A percentile compares a stretch with the other conserved stretches of the same genome.
phyloP scores from a whole-genome alignment of 129 eudicot species.

The Ambrosia trifida region DNA sequence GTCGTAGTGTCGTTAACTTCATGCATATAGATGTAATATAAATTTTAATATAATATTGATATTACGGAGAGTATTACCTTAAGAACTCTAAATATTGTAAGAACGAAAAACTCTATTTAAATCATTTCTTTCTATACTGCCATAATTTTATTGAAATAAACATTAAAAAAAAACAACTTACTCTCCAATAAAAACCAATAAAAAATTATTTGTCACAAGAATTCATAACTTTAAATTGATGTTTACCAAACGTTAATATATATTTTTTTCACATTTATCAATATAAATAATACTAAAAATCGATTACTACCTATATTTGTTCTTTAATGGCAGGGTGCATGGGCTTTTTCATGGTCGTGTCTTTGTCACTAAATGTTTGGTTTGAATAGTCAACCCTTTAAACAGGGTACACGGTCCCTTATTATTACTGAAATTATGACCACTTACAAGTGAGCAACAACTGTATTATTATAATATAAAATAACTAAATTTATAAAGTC shows the following conservation, averaged over 20 bases:
- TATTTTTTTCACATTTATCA: background rate
- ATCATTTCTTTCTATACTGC: too few relatives aligned
- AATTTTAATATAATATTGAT: too few relatives aligned
- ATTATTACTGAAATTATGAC: background rate
- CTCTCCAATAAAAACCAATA: background rate
- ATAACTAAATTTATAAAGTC: background rate
- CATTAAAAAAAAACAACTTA: too few relatives aligned
- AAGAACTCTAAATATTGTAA: too few relatives aligned
- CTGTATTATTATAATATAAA: background rate
- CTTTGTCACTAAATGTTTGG: conserved; percentile 5
- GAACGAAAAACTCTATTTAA: too few relatives aligned
- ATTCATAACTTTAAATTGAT: background rate
- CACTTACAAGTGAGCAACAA: background rate
- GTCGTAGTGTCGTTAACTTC: too few relatives aligned
- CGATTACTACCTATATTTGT: background rate
- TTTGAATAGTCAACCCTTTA: conserved; percentile 21
- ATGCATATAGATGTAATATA: too few relatives aligned
- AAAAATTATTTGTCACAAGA: background rate
- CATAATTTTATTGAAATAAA: too few relatives aligned
- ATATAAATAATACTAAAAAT: background rate
- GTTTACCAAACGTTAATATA: background rate
- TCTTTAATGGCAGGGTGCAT: background rate
- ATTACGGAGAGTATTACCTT: too few relatives aligned
- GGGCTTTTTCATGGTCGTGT: conserved; percentile 4
- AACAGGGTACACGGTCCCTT: conserved; percentile 13